A percentile compares a stretch with the other conserved stretches of the same genome.
Conservation (phyloP, 148 eudicot species). For the Camellia japonica region DNA sequence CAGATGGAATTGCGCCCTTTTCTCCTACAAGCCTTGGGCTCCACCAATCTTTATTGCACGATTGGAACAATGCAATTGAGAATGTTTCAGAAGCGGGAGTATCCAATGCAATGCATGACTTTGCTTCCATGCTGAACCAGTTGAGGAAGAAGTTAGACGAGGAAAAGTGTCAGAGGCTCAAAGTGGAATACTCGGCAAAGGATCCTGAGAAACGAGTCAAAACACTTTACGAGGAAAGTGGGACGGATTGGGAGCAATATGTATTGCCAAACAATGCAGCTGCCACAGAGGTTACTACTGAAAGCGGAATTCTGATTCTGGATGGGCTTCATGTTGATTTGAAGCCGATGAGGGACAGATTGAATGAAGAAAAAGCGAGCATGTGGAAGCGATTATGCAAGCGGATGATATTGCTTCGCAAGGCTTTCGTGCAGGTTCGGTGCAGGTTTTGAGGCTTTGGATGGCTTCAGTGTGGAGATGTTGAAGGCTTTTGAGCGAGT, state of each 20-base stretch:
- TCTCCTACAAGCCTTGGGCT: conserved; percentile 10
- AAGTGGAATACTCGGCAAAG: neutral
- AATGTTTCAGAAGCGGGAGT: conserved; percentile 8
- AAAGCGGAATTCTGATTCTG: neutral
- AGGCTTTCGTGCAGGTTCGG: neutral
- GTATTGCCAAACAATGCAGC: neutral
- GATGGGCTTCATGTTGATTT: neutral
- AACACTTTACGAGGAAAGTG: neutral
- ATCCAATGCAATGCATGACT: conserved; percentile 13
- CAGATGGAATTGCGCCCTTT: conserved; percentile 8
- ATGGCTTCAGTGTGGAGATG: neutral
- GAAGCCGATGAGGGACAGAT: conserved; percentile 1
- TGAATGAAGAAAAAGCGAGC: conserved; percentile 8
- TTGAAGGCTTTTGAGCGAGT: conserved; percentile 11
- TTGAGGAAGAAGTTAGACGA: neutral
- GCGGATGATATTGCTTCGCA: conserved; percentile 2
- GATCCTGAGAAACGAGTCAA: neutral
- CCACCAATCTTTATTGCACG: neutral
- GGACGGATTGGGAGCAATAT: neutral
- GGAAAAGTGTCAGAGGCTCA: conserved; percentile 7
- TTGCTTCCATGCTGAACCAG: conserved; percentile 10
- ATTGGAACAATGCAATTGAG: conserved; percentile 12
- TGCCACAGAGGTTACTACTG: neutral
- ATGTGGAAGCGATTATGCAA: neutral
- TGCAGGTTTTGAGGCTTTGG: conserved; percentile 2